Percentiles rank a stretch among this genome's conserved stretches.
Evolutionary conservation across 2,329 filamentous ascomycete species (phyloP).

Genomic region (Chrysoporthe puriensis): DNA sequence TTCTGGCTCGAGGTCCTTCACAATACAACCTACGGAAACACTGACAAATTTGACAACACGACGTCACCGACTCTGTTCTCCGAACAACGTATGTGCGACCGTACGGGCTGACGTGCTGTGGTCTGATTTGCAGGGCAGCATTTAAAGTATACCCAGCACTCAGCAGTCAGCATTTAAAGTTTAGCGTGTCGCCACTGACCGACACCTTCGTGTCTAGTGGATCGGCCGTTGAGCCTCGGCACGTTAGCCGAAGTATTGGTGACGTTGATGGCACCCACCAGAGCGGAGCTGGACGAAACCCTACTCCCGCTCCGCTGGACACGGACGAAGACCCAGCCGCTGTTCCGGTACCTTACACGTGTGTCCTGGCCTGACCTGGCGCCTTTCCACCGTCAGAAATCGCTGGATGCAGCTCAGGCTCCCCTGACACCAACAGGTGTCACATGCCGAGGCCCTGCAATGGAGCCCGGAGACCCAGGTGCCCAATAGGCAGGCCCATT

Average conservation of each 20-base stretch:
- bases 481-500: neutral
- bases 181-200: neutral
- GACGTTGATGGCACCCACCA: neutral
- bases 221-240: neutral
- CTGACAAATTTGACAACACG: neutral
- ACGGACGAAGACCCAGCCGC: neutral
- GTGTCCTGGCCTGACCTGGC: neutral
- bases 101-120: neutral
- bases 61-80: neutral
- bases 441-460: neutral
- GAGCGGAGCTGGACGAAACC: neutral
- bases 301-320: neutral
- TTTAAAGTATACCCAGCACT: neutral
- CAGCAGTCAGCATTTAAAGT: neutral
- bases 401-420: neutral
- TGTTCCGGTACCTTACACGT: neutral
- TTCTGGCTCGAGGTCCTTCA: too few species aligned
- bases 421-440: neutral
- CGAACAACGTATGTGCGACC: neutral
- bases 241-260: neutral
- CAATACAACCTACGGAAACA: neutral
- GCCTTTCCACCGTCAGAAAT: neutral
- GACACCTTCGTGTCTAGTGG: neutral
- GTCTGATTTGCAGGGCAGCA: neutral
- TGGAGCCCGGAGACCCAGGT: slow-evolving; percentile 3